Evolutionary conservation across 139 green algal species (phyloP).

Genomic region (Micractinium conductrix): DNA sequence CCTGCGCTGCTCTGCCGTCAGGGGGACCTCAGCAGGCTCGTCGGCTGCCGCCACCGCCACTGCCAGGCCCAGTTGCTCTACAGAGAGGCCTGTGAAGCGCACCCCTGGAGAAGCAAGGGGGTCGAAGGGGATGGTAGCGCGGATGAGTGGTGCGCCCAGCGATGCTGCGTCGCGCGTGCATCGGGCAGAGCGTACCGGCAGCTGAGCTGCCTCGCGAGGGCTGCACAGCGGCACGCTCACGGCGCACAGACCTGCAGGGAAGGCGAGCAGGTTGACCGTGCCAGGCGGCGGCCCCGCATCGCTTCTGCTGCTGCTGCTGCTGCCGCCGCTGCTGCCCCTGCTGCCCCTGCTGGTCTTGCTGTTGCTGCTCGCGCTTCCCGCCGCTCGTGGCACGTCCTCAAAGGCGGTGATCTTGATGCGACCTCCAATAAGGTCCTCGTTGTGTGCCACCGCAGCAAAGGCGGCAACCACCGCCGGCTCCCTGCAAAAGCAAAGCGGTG

Average conservation of each 20-base stretch:
- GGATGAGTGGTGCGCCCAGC: no score
- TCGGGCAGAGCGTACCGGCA: no score
- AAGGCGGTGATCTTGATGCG: conserved; percentile 52
- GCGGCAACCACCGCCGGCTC: conserved; percentile 36
- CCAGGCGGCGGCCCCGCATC: neutral
- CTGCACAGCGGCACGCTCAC: neutral
- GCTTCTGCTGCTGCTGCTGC: neutral
- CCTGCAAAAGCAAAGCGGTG: conserved; percentile 5
- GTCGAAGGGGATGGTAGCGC: neutral
- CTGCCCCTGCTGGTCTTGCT: no score
- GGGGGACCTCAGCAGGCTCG: neutral
- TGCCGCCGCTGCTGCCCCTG: no score
- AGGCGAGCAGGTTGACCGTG: conserved; percentile 45
- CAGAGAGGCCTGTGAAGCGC: conserved; percentile 6
- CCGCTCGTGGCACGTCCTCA: conserved; percentile 21
- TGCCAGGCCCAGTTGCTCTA: conserved; percentile 18
- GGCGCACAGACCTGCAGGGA: conserved; percentile 33
- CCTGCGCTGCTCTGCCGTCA: neutral
- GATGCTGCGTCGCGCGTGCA: neutral
- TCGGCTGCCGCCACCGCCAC: conserved; percentile 2
- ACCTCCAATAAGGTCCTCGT: neutral
- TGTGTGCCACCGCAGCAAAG: conserved; percentile 36
- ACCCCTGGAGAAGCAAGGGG: conserved; percentile 7
- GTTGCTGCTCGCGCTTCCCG: no score
- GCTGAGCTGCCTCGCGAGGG: no score